Evolutionary conservation across 2,329 filamentous ascomycete genomes (phyloP).

Genomic region (Neofusicoccum laricinum): DNA sequence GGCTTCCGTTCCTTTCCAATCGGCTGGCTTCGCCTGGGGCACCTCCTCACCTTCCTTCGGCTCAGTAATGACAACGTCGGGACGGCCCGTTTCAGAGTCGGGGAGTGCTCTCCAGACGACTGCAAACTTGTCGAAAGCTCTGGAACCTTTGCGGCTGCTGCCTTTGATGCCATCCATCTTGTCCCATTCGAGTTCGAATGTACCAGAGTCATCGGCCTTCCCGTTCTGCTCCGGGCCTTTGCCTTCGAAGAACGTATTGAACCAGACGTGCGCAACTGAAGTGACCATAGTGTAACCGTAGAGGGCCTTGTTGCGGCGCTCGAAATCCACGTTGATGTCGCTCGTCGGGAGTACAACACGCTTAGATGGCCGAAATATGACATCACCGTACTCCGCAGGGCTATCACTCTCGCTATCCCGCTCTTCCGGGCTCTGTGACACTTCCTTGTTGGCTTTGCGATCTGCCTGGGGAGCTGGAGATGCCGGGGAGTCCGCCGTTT

Average conservation of each 20-base stretch:
- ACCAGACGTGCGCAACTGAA: constrained; percentile 92
- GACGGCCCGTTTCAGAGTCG: constrained; percentile 26
- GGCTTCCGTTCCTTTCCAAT: constrained; percentile 66
- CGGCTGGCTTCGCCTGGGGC: constrained; percentile 64
- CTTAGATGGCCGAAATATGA: constrained; percentile 71
- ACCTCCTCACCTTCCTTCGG: constrained; percentile 67
- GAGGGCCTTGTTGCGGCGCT: constrained; percentile 75
- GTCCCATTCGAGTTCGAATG: constrained; percentile 71
- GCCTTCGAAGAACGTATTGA: constrained; percentile 92
- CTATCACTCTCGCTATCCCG: background rate
- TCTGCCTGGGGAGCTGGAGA: background rate
- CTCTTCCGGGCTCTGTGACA: background rate
- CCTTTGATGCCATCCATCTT: constrained; percentile 94
- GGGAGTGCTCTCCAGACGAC: constrained; percentile 72
- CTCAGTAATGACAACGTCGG: constrained; percentile 56
- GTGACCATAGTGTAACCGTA: constrained; percentile 86
- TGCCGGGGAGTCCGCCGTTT: background rate
- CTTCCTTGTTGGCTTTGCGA: constrained; percentile 11
- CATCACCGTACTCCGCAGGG: constrained; percentile 43
- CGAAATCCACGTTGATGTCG: constrained; percentile 87
- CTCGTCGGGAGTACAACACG: constrained; percentile 72
- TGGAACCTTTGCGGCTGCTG: constrained; percentile 74
- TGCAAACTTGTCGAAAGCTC: constrained; percentile 76
- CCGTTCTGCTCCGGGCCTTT: constrained; percentile 67
- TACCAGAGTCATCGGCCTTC: constrained; percentile 63